Conservation (phyloP, 768 basidiomycete genomes). For the Serendipita sp. region DNA sequence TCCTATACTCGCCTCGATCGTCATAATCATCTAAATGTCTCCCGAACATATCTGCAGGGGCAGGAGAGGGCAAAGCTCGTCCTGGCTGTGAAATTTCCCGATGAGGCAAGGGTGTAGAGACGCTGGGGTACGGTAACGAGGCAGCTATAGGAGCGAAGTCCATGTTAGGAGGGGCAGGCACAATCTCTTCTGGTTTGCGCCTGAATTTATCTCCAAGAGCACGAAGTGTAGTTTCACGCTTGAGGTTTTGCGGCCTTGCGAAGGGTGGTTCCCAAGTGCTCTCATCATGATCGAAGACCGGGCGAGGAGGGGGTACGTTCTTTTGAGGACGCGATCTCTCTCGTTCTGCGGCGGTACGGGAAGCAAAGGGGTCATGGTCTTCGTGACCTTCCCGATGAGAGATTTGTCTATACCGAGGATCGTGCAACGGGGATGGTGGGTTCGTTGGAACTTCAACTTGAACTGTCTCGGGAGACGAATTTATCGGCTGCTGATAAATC, state of each 20-base stretch:
- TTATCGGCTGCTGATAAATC: neutral
- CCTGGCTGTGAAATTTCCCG: neutral
- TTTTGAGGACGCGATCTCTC: neutral
- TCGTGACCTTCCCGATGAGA: neutral
- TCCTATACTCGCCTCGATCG: neutral
- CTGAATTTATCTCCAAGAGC: neutral
- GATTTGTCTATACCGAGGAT: neutral
- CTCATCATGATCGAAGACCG: neutral
- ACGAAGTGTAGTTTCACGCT: neutral
- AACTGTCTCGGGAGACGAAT: neutral
- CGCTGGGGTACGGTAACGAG: neutral
- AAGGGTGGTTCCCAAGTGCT: neutral
- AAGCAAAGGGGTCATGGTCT: neutral
- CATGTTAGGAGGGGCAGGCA: neutral
- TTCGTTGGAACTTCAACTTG: neutral
- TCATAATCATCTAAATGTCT: neutral
- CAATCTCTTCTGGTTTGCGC: neutral
- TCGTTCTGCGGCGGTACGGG: neutral
- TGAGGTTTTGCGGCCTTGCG: neutral
- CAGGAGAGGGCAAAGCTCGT: neutral
- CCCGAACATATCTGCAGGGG: neutral
- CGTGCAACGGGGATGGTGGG: neutral
- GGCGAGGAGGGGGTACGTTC: neutral
- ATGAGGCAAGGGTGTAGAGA: neutral
- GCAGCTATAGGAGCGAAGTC: neutral